Conservation (phyloP, 257 asterid species). For the Scutellaria minor region DNA sequence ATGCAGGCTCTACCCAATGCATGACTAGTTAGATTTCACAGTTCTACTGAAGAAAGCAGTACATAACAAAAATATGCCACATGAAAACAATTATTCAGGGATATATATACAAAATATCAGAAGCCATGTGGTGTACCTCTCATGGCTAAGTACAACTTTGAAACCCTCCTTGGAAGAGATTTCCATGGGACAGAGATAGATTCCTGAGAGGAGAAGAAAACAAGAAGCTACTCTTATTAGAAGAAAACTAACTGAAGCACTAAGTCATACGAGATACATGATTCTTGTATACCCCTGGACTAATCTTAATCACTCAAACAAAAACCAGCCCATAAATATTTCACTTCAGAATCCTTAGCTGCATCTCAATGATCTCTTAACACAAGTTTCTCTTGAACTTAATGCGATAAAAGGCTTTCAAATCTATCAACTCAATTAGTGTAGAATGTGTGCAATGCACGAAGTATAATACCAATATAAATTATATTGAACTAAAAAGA, state of each 20-base stretch:
- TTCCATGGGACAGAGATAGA: constrained; percentile 89
- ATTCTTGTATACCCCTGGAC: too few species aligned
- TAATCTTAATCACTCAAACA: too few species aligned
- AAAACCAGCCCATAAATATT: too few species aligned
- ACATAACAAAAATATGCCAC: background rate
- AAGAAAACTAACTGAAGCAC: constrained; percentile 23
- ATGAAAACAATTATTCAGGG: constrained; percentile 5
- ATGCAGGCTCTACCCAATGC: background rate
- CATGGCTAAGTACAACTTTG: constrained; percentile 86
- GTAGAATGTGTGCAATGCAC: too few species aligned
- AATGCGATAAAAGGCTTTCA: too few species aligned
- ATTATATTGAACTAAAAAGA: too few species aligned
- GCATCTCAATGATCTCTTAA: too few species aligned
- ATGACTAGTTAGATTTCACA: background rate
- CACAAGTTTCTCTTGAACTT: too few species aligned
- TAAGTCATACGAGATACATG: background rate
- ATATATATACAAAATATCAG: constrained; percentile 20
- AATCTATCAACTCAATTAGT: too few species aligned
- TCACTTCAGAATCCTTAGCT: too few species aligned
- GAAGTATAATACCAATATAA: too few species aligned
- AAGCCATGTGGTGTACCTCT: constrained; percentile 61
- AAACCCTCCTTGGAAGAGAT: constrained; percentile 79
- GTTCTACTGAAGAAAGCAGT: constrained; percentile 11
- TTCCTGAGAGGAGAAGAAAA: constrained; percentile 53
- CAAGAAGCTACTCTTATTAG: constrained; percentile 24